phyloP scores from a whole-genome alignment of 1,139 yeast genomes.

The Debaryomyces robertsiae region DNA sequence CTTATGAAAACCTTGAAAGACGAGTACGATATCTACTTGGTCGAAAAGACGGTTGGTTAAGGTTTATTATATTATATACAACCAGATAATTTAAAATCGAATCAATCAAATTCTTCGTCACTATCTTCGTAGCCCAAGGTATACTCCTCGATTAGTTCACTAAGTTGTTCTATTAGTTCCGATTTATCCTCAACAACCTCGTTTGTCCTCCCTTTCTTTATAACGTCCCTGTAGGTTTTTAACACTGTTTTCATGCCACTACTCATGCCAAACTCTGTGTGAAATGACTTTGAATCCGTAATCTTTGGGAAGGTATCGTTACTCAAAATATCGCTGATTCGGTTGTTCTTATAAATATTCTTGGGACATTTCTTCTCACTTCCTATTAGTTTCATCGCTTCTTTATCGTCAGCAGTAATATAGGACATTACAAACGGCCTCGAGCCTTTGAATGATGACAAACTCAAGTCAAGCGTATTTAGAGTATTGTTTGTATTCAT shows the following conservation, averaged over 20 bases:
- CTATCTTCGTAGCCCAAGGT: slow-evolving; percentile 56
- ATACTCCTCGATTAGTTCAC: slow-evolving; percentile 52
- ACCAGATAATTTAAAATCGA: background rate
- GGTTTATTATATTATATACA: slow-evolving; percentile 3
- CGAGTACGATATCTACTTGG: slow-evolving; percentile 81
- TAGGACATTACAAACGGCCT: slow-evolving; percentile 22
- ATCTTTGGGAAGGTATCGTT: slow-evolving; percentile 40
- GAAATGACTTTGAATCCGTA: slow-evolving; percentile 18
- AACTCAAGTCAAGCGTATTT: slow-evolving; percentile 14
- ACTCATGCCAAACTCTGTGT: slow-evolving; percentile 44
- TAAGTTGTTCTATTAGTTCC: slow-evolving; percentile 61
- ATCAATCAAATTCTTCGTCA: slow-evolving; percentile 35
- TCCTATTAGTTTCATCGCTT: slow-evolving; percentile 3
- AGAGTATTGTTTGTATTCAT: slow-evolving; percentile 2
- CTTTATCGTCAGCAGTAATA: slow-evolving; percentile 14
- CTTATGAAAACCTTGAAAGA: slow-evolving; percentile 90
- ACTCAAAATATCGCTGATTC: slow-evolving; percentile 25
- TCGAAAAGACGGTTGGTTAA: slow-evolving; percentile 68
- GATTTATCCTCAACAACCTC: slow-evolving; percentile 65
- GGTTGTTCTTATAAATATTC: slow-evolving; percentile 22
- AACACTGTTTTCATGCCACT: slow-evolving; percentile 44
- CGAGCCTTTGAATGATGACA: slow-evolving; percentile 8
- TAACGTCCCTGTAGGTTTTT: slow-evolving; percentile 48
- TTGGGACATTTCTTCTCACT: slow-evolving; percentile 17
- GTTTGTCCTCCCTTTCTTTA: slow-evolving; percentile 39